Evolutionary conservation across 2,329 filamentous ascomycete genomes (phyloP), one percentile per base, ranked within the genome.

Genomic region (Aspergillus niger): DNA sequence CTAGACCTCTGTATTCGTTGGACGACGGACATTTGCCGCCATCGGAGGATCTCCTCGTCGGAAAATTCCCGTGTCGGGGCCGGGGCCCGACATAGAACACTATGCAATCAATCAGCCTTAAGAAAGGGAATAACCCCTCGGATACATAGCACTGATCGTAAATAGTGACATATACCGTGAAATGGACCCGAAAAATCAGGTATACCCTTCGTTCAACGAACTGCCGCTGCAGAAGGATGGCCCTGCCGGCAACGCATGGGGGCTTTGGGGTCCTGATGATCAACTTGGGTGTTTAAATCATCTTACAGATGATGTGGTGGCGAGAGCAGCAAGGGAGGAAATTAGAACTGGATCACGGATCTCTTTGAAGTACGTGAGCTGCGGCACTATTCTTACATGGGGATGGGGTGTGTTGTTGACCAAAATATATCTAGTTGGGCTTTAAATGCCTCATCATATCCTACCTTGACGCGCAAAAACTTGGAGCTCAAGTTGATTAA

Each of bases 181-280:
- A 3, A 32, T 32, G 30, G 30, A 32, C 5, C 5, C 30, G 5
- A 11, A 13, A 13, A 0, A 13, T 10, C 30, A 5, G 10, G 30
- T 32, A 4, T 32, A 13, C 30, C 30, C 30, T 13, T 32, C 30
- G 10, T 58, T 58, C 44, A 13, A 15, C 5, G 15, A 28, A 26
- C 41, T 58, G 7, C 57, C 57, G 5, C 28, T 58, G 15, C 11
- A 28, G 11, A 22, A 20, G 10, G 30, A 17, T 4, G 82, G 82
- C 1, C 82, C 82, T 4, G 76, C 73, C 2, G 80, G 81, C 13
- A 85, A 85, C 56, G 82, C 83, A 5, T 86, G 84, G 84, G 83
- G 82, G 2, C 78, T 83, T 6, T 85, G 82, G 62, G 83, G 83
- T 11, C 66, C 72, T 5, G 61, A 76, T 4, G 84, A 86, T 59